A percentile compares a stretch with the other conserved stretches of the same genome.
These are phyloP conservation scores for Cryphonectria carpinicola DNA, from an alignment of 2,329 filamentous ascomycete species.

Conservation along the genomic window DNA sequence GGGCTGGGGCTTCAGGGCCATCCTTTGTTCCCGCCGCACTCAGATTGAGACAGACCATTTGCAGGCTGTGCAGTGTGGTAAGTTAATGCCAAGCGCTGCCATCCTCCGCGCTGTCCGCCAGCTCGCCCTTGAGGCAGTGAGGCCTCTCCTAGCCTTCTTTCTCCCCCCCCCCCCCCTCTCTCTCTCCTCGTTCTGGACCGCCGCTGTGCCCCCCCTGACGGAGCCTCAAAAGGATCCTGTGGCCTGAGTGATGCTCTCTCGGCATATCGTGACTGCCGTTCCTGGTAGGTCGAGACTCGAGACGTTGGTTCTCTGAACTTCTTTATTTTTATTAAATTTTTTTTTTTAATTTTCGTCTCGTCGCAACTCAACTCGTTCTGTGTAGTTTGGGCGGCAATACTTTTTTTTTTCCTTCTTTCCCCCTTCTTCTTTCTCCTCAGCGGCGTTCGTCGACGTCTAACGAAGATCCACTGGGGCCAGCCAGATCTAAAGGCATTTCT, in stretches of 20 bases:
- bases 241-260: background rate
- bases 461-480: background rate
- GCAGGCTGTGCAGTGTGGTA: background rate
- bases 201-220: background rate
- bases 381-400: background rate
- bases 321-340: too few relatives aligned
- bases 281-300: background rate
- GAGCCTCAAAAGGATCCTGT: background rate
- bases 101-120: background rate
- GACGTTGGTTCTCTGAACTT: background rate
- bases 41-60: background rate
- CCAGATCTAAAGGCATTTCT: background rate
- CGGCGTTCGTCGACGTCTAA: background rate
- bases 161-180: too few relatives aligned
- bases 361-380: background rate
- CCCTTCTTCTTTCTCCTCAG: background rate
- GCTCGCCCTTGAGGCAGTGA: background rate
- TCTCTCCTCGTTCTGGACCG: background rate
- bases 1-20: too few relatives aligned
- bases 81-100: background rate
- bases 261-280: conserved; percentile 6
- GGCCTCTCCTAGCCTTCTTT: background rate
- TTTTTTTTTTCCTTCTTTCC: background rate
- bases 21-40: background rate
- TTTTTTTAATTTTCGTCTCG: background rate